Percentiles rank a stretch among this genome's conserved stretches.
Conservation (phyloP, 2,329 filamentous ascomycete genomes). For the Blastomyces silverae region DNA sequence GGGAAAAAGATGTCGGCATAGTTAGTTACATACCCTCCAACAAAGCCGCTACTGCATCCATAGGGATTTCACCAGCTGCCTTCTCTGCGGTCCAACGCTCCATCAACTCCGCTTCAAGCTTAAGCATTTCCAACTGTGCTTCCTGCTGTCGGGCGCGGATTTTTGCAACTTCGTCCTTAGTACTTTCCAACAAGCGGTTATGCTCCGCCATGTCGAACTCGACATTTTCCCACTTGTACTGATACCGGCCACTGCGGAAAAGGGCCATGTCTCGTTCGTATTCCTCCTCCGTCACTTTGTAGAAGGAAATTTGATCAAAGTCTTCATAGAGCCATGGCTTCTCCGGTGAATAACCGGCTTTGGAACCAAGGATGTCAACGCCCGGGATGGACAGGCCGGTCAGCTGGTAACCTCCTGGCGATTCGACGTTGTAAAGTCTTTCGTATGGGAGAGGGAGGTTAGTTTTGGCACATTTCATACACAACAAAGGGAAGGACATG, state of each 20-base stretch:
- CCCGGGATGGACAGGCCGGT: slow-evolving; percentile 49
- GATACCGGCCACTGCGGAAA: slow-evolving; percentile 48
- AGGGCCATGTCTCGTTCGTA: slow-evolving; percentile 45
- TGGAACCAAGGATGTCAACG: slow-evolving; percentile 50
- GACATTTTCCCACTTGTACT: slow-evolving; percentile 46
- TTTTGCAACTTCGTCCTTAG: slow-evolving; percentile 42
- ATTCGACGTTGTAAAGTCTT: slow-evolving; percentile 51
- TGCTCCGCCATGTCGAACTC: slow-evolving; percentile 53
- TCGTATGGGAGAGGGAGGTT: background rate
- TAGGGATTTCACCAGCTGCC: slow-evolving; percentile 46
- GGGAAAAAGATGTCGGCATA: background rate
- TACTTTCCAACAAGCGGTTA: slow-evolving; percentile 45
- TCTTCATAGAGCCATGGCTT: slow-evolving; percentile 52
- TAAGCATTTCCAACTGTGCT: slow-evolving; percentile 44
- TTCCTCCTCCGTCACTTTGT: slow-evolving; percentile 48
- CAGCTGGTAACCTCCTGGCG: slow-evolving; percentile 52
- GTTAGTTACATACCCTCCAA: slow-evolving; percentile 38
- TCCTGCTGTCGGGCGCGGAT: slow-evolving; percentile 43
- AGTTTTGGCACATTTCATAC: background rate
- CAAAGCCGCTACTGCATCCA: slow-evolving; percentile 46
- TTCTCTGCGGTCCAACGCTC: slow-evolving; percentile 38
- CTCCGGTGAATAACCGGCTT: slow-evolving; percentile 42
- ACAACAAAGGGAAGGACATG: background rate
- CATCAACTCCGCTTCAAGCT: slow-evolving; percentile 33
- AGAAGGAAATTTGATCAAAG: slow-evolving; percentile 53